Evolutionary conservation across 2,329 filamentous ascomycete species (phyloP).

Genomic region (Cercospora beticola): DNA sequence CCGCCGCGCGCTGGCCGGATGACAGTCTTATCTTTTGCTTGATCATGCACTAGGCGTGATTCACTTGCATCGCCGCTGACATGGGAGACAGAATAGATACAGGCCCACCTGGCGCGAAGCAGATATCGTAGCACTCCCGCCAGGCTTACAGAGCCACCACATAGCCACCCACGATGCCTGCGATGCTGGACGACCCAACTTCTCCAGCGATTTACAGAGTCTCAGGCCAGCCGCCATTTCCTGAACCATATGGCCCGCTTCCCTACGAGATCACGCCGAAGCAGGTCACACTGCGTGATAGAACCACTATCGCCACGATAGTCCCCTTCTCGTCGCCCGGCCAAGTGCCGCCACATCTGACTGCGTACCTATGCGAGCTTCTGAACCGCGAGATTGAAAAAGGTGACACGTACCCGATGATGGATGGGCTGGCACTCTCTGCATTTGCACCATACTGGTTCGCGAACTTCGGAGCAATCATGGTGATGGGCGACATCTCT

Average conservation of each 20-base stretch:
- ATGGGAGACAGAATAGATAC: not conserved
- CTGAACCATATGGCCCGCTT: slow-evolving; percentile 61
- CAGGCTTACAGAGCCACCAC: not conserved
- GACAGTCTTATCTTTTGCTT: not conserved
- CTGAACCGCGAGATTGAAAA: slow-evolving; percentile 88
- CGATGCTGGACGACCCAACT: slow-evolving; percentile 74
- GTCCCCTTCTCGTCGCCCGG: slow-evolving; percentile 76
- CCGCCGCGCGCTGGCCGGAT: not conserved
- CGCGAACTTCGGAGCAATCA: slow-evolving; percentile 82
- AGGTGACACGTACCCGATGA: slow-evolving; percentile 89
- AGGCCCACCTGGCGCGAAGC: not conserved
- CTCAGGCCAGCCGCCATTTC: slow-evolving; percentile 65
- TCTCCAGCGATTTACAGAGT: slow-evolving; percentile 68
- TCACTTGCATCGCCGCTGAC: not conserved
- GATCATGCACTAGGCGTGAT: not conserved
- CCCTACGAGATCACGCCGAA: slow-evolving; percentile 69
- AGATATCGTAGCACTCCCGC: not conserved
- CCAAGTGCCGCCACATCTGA: slow-evolving; percentile 72
- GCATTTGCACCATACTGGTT: slow-evolving; percentile 86
- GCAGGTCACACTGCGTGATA: slow-evolving; percentile 79
- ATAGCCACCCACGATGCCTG: slow-evolving; percentile 58
- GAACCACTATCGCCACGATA: slow-evolving; percentile 78
- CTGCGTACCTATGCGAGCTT: slow-evolving; percentile 77
- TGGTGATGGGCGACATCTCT: slow-evolving; percentile 76
- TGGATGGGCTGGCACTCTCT: slow-evolving; percentile 69